A percentile compares a stretch with the other conserved stretches of the same genome.
Evolutionary conservation across 1,284 basidiomycete genomes (phyloP).

Genomic region (Hypsizygus ulmarius): DNA sequence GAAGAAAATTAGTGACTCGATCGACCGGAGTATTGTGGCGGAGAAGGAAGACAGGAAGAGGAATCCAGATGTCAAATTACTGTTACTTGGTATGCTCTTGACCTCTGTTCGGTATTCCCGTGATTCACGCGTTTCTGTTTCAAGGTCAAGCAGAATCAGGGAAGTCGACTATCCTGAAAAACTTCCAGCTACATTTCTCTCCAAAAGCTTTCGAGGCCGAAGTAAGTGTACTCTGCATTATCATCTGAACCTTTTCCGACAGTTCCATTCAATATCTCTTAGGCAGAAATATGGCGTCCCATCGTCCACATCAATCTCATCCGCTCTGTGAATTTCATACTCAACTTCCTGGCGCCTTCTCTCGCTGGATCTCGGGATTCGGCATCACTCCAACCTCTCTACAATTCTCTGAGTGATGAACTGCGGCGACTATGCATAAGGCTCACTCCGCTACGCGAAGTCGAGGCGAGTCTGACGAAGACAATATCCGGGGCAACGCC

Average conservation of each 20-base stretch:
- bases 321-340: conserved; percentile 55
- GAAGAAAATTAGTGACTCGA: conserved; percentile 50
- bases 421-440: conserved; percentile 48
- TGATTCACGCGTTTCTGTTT: conserved; percentile 1
- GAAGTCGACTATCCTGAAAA: conserved; percentile 65
- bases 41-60: conserved; percentile 44
- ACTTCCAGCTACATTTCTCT: conserved; percentile 60
- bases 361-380: conserved; percentile 10
- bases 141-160: conserved; percentile 65
- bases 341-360: conserved; percentile 39
- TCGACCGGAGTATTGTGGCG: conserved; percentile 46
- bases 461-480: conserved; percentile 48
- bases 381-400: conserved; percentile 17
- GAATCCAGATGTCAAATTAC: conserved; percentile 42
- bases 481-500: conserved; percentile 31
- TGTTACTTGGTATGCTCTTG: conserved; percentile 49
- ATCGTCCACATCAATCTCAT: conserved; percentile 65
- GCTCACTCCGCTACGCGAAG: conserved; percentile 52
- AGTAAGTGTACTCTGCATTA: conserved; percentile 24
- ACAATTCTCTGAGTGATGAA: conserved; percentile 28
- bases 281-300: conserved; percentile 54
- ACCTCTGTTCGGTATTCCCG: not conserved
- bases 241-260: conserved; percentile 1
- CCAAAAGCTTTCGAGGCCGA: conserved; percentile 58
- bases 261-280: conserved; percentile 2